Evolutionary conservation across 306 rosid genomes (phyloP), one percentile per base, ranked within the genome.

Genomic region (Cucurbita moschata): DNA sequence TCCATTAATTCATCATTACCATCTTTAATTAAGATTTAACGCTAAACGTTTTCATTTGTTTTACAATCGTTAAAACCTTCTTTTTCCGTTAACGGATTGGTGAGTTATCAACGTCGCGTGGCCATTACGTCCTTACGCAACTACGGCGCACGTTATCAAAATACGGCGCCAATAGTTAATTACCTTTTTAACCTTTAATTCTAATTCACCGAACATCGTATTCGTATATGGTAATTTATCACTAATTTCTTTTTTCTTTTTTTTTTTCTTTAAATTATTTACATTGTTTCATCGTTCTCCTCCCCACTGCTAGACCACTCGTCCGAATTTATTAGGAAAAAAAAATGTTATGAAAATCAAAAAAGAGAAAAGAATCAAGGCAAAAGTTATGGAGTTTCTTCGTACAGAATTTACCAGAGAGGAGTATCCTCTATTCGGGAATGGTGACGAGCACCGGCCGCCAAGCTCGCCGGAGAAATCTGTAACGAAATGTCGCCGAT

Each of bases 381-480:
- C 5, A 46, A 54, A 84, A 65, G 38, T 50, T 53, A 35, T 4
- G 64, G 68, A 73, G 77, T 65, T 71, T 8, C 53, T 75, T 81
- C 81, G 79, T 86, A 85, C 87, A 68, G 63, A 76, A 51, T 60
- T 57, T 50, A 70, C 49, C 69, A 40, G 63, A 74, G 40, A 26
- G 77, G 59, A 70, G 49, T 9, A 44, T 40, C 18, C 49, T 38
- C 78, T 79, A 87, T 88, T 92, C 98, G 5, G 98, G 98, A 74
- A 92, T 90, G 19, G 91, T 66, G 71, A 88, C 85, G 35, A 92
- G 87, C 62, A 88, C 83, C 15, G 96, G 98, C 38, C 98, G 92
- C 96, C 98, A 90, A 72, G 88, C 85, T 77, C 96, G 79, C 82
- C 90, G 82, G 16, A 92, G 92, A 44, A 92, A 80, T 77, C 96